Evolutionary conservation across 2,329 filamentous ascomycete genomes (phyloP), one percentile per base, ranked within the genome.

Genomic region (Penicillium sp.): DNA sequence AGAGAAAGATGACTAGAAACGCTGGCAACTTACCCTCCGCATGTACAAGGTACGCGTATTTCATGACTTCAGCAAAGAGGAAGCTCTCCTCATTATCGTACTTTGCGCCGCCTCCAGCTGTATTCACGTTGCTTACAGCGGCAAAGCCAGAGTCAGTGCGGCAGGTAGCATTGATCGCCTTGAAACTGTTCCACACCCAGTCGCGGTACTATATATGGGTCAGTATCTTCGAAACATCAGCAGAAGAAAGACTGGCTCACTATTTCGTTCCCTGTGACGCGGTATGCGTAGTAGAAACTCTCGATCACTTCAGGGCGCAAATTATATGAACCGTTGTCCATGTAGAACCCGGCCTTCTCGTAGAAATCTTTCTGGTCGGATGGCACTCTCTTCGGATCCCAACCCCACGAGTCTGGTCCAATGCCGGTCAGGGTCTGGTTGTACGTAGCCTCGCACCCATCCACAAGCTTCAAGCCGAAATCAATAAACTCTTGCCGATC

Each of bases 1-100:
- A 10, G 7, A 4, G 16, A 35, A 10, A 8, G 1, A 18, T 16
- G 13, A 7, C 18, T 18, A 5, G 11, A 16, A n/a, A 40, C 2
- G 8, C 11, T 8, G 11, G 5, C 4, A 47, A 61, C 64, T 59
- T 64, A 73, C 71, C 72, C 18, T 68, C 65, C 0, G 83, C 80
- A 68, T 86, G 85, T 56, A 89, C 89, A 65, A 95, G 71, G 75
- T 89, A 95, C 55, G 82, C 78, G 72, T 95, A 95, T 80, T 96
- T 96, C 72, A 96, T 71, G 60, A 92, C 88, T 78, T 96, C 91
- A 0, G 91, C 90, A 72, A 95, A 91, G 78, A 89, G 87, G 76
- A 94, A 96, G 66, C 88, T 92, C 76, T 96, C 90, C 79, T 93
- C 89, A 70, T 88, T 87, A 71, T 96, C 84, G 40, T 74, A 72